Evolutionary conservation across 306 rosid genomes (phyloP).

Genomic region (Carpinus viminea): DNA sequence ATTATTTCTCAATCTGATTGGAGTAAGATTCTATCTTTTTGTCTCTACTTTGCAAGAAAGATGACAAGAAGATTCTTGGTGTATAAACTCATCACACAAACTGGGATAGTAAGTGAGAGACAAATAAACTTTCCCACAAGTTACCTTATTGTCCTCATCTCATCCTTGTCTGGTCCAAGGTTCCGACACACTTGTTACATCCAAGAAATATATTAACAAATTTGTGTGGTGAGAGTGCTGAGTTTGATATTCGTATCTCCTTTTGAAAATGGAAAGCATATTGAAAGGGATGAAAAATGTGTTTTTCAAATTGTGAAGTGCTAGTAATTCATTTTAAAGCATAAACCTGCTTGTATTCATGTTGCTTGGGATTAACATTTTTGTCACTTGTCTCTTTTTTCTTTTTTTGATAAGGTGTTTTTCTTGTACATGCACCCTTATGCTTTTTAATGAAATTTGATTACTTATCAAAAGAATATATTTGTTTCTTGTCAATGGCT

Average conservation of each 20-base stretch:
- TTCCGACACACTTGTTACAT: background rate
- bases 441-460: too few species aligned
- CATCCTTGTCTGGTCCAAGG: too few species aligned
- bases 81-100: too few species aligned
- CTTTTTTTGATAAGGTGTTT: too few species aligned
- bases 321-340: background rate
- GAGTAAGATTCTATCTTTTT: too few species aligned
- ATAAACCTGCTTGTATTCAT: background rate
- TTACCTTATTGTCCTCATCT: too few species aligned
- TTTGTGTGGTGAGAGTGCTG: background rate
- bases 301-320: background rate
- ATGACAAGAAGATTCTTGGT: too few species aligned
- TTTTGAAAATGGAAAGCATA: background rate
- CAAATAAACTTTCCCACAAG: too few species aligned
- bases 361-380: background rate
- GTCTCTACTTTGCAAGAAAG: background rate
- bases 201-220: background rate
- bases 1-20: background rate
- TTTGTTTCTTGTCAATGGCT: background rate
- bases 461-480: too few species aligned
- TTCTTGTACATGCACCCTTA: too few species aligned
- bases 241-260: background rate
- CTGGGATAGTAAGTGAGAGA: too few species aligned
- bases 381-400: too few species aligned
- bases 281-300: background rate